Evolutionary conservation across 768 basidiomycete species (phyloP), one percentile per base, ranked within the genome.

Genomic region (Naganishia randhawae): DNA sequence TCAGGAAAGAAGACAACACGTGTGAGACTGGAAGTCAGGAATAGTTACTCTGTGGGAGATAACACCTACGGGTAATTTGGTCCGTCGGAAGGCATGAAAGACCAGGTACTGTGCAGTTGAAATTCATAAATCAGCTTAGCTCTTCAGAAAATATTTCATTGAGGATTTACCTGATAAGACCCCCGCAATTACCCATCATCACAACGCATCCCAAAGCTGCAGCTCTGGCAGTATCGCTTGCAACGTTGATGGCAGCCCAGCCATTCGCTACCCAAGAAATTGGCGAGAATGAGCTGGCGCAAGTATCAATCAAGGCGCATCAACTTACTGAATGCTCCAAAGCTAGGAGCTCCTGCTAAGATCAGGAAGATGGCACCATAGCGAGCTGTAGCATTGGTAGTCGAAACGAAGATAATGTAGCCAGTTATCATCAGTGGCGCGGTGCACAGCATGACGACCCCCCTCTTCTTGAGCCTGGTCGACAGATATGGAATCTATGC

Each of bases 171-270:
- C 45, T 48, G n/a, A 48, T 48, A 17, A 48, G 25, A 4, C 45
- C 45, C 13, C 45, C 45, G 11, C 45, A 48, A 42, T 67, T 73
- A 3, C 76, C 74, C 9, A 66, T 31, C 65, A 73, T 64, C 29
- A 73, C 74, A 32, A 55, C 68, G 8, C 50, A 53, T 1, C 70
- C 75, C 33, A 76, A 67, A 1, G 71, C 71, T 0, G 63, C 63
- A 0, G 72, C 69, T 0, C 75, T 50, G 0, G 61, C 70, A 3
- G 73, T 70, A 51, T 75, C 74, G 3, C 52, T 62, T 16, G 57
- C 57, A 13, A 61, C 57, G 17, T 61, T 61, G 22, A 61, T 61
- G 16, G 57, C 57, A 2, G 37, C 57, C 57, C 57, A 61, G 25
- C 57, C 29, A 14, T 35, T 61, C 7, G 32, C 54, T 55, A 19